phyloP scores from a whole-genome alignment of 495 filamentous ascomycete genomes.

The Neurospora sp. region DNA sequence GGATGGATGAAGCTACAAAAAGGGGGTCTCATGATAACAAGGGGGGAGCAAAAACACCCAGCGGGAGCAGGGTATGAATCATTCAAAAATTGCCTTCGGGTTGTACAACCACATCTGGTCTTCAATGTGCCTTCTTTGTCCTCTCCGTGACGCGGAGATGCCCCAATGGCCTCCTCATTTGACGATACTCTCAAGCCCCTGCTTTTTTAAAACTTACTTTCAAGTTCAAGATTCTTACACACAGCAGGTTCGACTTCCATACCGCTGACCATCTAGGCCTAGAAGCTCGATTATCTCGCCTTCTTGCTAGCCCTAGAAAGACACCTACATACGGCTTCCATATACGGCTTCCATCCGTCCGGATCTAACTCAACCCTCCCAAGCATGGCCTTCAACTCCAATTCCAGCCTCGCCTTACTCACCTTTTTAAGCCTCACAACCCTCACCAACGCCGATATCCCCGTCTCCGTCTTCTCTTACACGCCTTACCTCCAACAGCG shows the following conservation, averaged over 20 bases:
- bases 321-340: not conserved
- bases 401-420: not conserved
- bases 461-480: slow-evolving; percentile 1
- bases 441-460: not conserved
- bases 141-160: not conserved
- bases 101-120: not conserved
- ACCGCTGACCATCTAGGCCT: not conserved
- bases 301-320: too few relatives aligned
- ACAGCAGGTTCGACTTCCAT: not conserved
- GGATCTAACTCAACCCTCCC: not conserved
- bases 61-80: not conserved
- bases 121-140: not conserved
- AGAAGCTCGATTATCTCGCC: not conserved
- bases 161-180: not conserved
- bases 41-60: not conserved
- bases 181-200: not conserved
- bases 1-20: not conserved
- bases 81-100: not conserved
- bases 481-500: slow-evolving; percentile 1
- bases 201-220: not conserved
- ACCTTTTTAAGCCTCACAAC: not conserved
- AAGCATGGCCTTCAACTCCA: not conserved
- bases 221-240: not conserved
- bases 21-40: not conserved
- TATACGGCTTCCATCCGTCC: not conserved